A percentile compares a stretch with the other conserved stretches of the same genome.
These are phyloP conservation scores for Mycena floridula DNA, from an alignment of 768 basidiomycete genomes.

Conservation along the genomic window DNA sequence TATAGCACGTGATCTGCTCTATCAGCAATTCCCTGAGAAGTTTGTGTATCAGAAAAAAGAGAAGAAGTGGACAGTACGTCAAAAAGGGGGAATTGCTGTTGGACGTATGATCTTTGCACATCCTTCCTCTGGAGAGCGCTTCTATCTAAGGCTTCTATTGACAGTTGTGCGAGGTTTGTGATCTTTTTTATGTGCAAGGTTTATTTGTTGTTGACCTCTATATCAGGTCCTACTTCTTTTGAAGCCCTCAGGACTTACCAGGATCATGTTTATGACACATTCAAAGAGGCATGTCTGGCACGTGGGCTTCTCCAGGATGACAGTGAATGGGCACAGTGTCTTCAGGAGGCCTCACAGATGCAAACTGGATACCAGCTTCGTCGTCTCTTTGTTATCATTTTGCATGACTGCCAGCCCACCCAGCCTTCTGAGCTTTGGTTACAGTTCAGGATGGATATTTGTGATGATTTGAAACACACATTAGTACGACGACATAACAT, in stretches of 20 bases:
- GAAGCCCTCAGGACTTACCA: constrained; percentile 6
- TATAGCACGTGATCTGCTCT: constrained; percentile 15
- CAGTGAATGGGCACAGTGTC: constrained; percentile 11
- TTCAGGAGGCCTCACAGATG: constrained; percentile 31
- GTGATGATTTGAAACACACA: constrained; percentile 30
- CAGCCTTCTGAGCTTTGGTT: constrained; percentile 33
- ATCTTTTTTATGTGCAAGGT: neutral
- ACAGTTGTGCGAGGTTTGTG: constrained; percentile 16
- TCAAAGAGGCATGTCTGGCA: constrained; percentile 7
- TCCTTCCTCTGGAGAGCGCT: constrained; percentile 11
- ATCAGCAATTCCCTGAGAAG: constrained; percentile 31
- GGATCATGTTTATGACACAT: constrained; percentile 20
- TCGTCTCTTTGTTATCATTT: constrained; percentile 34
- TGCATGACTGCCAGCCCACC: constrained; percentile 25
- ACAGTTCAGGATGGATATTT: constrained; percentile 26
- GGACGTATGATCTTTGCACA: constrained; percentile 33
- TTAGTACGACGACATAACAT: constrained; percentile 11
- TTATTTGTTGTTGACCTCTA: constrained; percentile 1
- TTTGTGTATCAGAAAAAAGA: constrained; percentile 5
- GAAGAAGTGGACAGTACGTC: constrained; percentile 21
- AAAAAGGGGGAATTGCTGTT: constrained; percentile 26
- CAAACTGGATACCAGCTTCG: constrained; percentile 29
- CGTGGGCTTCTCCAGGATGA: constrained; percentile 6
- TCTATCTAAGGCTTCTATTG: constrained; percentile 27
- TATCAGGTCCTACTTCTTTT: constrained; percentile 19